phyloP scores from a whole-genome alignment of 352 stramenopile genomes.

The Phytophthora niederhauseri region DNA sequence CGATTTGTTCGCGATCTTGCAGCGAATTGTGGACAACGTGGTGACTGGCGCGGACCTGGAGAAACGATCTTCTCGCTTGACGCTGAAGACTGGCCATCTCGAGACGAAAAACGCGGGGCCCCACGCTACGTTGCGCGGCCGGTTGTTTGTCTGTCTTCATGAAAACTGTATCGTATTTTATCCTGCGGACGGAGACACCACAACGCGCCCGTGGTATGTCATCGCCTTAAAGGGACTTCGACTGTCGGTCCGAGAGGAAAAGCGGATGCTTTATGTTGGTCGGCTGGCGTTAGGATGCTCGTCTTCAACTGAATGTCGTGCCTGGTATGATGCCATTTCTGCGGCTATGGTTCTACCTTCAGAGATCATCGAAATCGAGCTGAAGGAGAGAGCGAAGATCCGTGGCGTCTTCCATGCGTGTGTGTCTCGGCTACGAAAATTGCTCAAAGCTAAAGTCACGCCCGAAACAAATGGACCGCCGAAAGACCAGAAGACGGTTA shows the following conservation, averaged over 20 bases:
- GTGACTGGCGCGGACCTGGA: constrained; percentile 72
- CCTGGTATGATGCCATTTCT: constrained; percentile 77
- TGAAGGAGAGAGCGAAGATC: constrained; percentile 78
- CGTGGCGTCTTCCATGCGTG: constrained; percentile 64
- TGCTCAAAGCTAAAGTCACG: constrained; percentile 82
- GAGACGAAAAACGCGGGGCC: constrained; percentile 80
- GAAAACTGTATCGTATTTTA: constrained; percentile 86
- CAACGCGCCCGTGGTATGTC: constrained; percentile 79
- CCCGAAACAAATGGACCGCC: constrained; percentile 71
- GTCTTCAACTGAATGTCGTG: constrained; percentile 57
- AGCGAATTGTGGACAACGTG: constrained; percentile 74
- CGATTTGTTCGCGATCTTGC: constrained; percentile 71
- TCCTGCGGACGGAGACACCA: constrained; percentile 68
- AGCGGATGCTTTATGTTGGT: constrained; percentile 65
- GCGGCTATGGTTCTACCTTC: constrained; percentile 62
- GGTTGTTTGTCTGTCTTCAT: constrained; percentile 78
- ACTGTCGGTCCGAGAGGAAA: constrained; percentile 69
- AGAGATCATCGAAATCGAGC: constrained; percentile 81
- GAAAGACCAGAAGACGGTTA: constrained; percentile 74
- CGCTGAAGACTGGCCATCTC: constrained; percentile 74
- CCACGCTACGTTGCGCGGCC: constrained; percentile 76
- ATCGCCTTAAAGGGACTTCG: constrained; percentile 68
- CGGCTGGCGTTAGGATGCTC: constrained; percentile 62
- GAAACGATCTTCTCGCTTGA: constrained; percentile 66
- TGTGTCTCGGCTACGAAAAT: constrained; percentile 71